Evolutionary conservation across 257 asterid genomes (phyloP).

Genomic region (Knoxia roxburghii): DNA sequence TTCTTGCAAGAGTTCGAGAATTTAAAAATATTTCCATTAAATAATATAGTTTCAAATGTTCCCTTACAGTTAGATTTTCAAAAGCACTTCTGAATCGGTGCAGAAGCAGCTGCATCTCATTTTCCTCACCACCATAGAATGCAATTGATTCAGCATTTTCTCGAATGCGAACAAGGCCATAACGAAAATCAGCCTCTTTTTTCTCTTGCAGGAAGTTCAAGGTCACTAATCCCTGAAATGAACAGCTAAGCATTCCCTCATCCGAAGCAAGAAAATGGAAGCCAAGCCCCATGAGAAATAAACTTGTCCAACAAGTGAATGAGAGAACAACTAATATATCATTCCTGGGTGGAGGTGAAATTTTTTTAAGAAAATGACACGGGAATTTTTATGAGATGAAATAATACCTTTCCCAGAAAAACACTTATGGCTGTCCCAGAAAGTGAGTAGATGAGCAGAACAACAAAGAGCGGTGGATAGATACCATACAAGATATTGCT

Average conservation of each 20-base stretch:
- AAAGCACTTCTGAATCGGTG: conserved; percentile 79
- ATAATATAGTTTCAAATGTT: conserved; percentile 3
- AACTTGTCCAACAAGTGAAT: not conserved
- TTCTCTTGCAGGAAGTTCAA: conserved; percentile 92
- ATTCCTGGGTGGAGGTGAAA: not conserved
- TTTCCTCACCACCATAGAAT: conserved; percentile 86
- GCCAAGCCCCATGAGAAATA: not conserved
- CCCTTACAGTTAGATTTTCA: conserved; percentile 77
- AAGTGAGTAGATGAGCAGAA: conserved; percentile 73
- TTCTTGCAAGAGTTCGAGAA: not conserved
- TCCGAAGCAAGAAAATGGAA: conserved; percentile 1
- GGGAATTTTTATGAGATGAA: too few relatives aligned
- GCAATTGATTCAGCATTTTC: conserved; percentile 98
- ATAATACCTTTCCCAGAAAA: conserved; percentile 73
- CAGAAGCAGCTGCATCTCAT: conserved; percentile 76
- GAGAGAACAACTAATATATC: not conserved
- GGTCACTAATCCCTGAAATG: conserved; percentile 60
- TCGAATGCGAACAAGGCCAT: conserved; percentile 82
- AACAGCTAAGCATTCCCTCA: conserved; percentile 6
- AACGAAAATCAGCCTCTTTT: conserved; percentile 87
- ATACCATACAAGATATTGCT: conserved; percentile 84
- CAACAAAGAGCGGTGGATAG: conserved; percentile 83
- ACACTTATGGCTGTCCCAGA: conserved; percentile 89
- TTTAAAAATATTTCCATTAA: not conserved
- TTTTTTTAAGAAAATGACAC: not conserved